Evolutionary conservation across 1,284 basidiomycete genomes (phyloP), one percentile per base, ranked within the genome.

Genomic region (Trametes sp.): DNA sequence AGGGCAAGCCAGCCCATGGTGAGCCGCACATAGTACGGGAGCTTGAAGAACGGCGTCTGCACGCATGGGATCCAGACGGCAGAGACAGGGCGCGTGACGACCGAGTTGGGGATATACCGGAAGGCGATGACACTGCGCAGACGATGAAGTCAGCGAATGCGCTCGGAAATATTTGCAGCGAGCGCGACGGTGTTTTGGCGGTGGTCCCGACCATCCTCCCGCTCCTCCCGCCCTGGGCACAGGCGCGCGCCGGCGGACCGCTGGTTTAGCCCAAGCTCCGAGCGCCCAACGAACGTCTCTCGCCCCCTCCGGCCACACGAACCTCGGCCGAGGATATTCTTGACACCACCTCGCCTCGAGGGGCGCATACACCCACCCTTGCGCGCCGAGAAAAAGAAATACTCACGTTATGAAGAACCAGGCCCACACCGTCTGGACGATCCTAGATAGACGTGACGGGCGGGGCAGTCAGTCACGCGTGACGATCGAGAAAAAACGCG

Each of bases 341-440:
- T 24, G 42, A 24, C 2, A 8, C 42, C 42, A 10, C 42, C 9
- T 16, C 23, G 11, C 21, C 7, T 26, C 45, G 21, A 49, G 33
- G n/a, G 10, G 48, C 29, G 48, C 48, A 33, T 49, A 33, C 21
- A 33, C 33, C 19, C 48, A 29, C 29, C 16, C 8, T 29, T 19
- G 6, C 7, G 1, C 19, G 23, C 21, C 16, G 24, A 19, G n/a
- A 42, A 36, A 31, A 31, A 58, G 26, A 8, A n/a, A n/a, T n/a
- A 79, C 84, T 69, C 68, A 89, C 87, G 83, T 65, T 66, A 93
- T 79, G 78, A 93, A 93, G 58, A 86, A 86, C 93, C 92, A 94
- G 4, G 92, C 89, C 70, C 88, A 90, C 48, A 93, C 53, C 0
- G 91, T 90, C 75, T 93, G 90, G 8, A 90, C 88, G 65, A 94